Evolutionary conservation across 2,329 filamentous ascomycete species (phyloP).

Genomic region (Phialocephala subalpina): DNA sequence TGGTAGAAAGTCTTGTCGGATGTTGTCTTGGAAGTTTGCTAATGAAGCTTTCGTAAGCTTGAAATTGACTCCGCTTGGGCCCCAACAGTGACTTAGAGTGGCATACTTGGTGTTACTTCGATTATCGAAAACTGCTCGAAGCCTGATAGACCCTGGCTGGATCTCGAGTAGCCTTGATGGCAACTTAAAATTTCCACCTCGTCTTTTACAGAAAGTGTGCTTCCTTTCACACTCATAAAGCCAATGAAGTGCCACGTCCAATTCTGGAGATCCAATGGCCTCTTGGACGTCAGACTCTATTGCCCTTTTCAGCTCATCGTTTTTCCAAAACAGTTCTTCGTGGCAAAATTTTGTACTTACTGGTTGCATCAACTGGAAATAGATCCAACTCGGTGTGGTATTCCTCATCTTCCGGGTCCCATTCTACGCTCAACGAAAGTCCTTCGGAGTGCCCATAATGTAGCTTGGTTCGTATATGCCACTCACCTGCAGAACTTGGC

Average conservation of each 20-base stretch:
- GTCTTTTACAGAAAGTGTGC: background rate
- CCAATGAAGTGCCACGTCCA: background rate
- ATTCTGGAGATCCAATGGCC: no score
- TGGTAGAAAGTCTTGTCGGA: slow-evolving; percentile 28
- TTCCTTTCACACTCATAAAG: background rate
- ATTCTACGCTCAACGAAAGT: background rate
- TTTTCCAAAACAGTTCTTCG: no score
- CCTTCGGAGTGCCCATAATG: background rate
- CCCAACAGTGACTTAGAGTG: slow-evolving; percentile 32
- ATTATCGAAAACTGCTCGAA: background rate
- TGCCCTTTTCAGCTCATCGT: background rate
- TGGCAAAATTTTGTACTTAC: no score
- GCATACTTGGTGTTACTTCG: slow-evolving; percentile 14
- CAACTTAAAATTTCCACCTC: background rate
- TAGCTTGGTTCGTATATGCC: background rate
- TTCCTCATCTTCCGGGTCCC: background rate
- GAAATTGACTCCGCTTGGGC: background rate
- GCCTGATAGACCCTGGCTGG: background rate
- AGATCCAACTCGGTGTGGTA: background rate
- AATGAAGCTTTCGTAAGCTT: slow-evolving; percentile 16
- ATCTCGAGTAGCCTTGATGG: slow-evolving; percentile 6
- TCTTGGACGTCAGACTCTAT: no score
- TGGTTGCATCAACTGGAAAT: no score
- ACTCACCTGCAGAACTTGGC: no score
- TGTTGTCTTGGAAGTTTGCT: slow-evolving; percentile 15